Conservation (phyloP, 140 eudicot species). For the Erigeron philadelphicus region DNA sequence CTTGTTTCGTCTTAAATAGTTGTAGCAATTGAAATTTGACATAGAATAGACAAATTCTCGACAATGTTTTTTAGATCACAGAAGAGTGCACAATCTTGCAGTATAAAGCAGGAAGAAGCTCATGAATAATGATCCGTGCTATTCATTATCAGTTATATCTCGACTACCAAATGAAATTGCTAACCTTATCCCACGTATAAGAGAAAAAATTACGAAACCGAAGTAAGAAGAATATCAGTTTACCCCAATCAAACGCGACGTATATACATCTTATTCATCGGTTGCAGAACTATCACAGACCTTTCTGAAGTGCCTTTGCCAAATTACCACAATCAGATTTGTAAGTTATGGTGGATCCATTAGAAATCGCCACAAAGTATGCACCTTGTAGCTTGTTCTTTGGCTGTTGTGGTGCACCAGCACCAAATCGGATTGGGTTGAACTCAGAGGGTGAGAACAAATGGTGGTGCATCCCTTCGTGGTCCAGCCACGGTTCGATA, state of each 20-base stretch:
- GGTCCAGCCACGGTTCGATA: conserved; percentile 85
- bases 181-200: not conserved
- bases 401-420: not conserved
- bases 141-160: conserved; percentile 20
- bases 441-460: conserved; percentile 61
- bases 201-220: not conserved
- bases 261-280: conserved; percentile 37
- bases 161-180: conserved; percentile 17
- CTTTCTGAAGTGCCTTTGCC: not conserved
- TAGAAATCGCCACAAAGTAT: not conserved
- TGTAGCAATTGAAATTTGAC: no score
- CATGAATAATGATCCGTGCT: not conserved
- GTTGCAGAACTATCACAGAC: conserved; percentile 13
- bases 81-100: conserved; percentile 14
- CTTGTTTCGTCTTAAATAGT: no score
- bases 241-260: conserved; percentile 26
- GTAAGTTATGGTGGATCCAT: not conserved
- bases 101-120: conserved; percentile 16
- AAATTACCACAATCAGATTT: conserved; percentile 12
- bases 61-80: not conserved
- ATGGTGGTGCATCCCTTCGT: conserved; percentile 66
- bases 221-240: conserved; percentile 22
- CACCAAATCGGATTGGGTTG: not conserved
- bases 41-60: no score
- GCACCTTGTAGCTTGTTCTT: not conserved